Percentiles rank a stretch among this genome's conserved stretches.
These are phyloP conservation scores for Crithidia fasciculata DNA, from an alignment of 208 protist genomes.

Conservation along the genomic window DNA sequence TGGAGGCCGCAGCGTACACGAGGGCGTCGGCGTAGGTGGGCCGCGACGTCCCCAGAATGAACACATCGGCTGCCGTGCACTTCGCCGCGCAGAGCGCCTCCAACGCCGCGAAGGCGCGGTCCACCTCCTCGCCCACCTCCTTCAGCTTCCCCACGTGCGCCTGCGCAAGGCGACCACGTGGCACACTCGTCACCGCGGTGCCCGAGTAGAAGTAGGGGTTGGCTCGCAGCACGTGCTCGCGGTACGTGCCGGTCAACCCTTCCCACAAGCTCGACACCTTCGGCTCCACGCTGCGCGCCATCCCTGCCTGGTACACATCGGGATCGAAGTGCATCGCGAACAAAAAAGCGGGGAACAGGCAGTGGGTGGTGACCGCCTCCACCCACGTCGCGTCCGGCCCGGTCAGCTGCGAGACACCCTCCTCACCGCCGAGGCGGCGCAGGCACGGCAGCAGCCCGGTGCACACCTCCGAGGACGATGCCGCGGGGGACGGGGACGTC, in stretches of 20 bases:
- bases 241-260: conserved; percentile 59
- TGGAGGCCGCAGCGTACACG: conserved; percentile 75
- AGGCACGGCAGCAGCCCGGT: conserved; percentile 52
- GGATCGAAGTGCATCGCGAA: conserved; percentile 71
- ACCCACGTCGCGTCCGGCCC: conserved; percentile 49
- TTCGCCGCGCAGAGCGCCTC: conserved; percentile 47
- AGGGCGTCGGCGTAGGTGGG: conserved; percentile 71
- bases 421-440: conserved; percentile 36
- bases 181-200: conserved; percentile 11
- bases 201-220: conserved; percentile 54
- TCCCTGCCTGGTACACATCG: conserved; percentile 41
- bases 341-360: conserved; percentile 81
- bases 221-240: conserved; percentile 40
- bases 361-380: conserved; percentile 48
- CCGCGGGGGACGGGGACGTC: not conserved
- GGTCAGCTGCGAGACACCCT: conserved; percentile 40
- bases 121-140: conserved; percentile 55
- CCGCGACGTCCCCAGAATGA: conserved; percentile 67
- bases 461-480: conserved; percentile 20
- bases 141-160: conserved; percentile 38
- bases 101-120: conserved; percentile 53
- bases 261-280: conserved; percentile 72
- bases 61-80: conserved; percentile 36
- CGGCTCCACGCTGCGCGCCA: conserved; percentile 61
- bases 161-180: conserved; percentile 25